Evolutionary conservation across 345 rosid genomes (phyloP).

Genomic region (Sisymbrium irio): DNA sequence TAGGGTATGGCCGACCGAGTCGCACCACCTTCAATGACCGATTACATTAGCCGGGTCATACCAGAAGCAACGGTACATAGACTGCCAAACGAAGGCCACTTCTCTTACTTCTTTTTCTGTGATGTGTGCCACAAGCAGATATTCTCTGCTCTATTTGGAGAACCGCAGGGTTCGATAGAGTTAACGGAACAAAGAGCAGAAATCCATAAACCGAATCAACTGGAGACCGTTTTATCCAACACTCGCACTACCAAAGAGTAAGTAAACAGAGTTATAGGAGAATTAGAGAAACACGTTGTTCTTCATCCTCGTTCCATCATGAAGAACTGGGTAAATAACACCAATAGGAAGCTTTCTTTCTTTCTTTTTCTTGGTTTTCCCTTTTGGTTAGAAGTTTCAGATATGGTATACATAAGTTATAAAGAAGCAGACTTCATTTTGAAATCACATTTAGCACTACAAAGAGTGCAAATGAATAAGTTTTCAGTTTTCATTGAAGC

Average conservation of each 20-base stretch:
- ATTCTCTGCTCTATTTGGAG: conserved; percentile 67
- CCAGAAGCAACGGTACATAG: conserved; percentile 61
- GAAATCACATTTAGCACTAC: conserved; percentile 13
- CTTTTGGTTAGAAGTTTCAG: conserved; percentile 1
- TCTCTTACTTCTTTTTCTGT: conserved; percentile 75
- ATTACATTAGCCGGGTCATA: conserved; percentile 71
- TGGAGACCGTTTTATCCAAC: neutral
- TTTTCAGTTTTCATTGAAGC: too few relatives aligned
- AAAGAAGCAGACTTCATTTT: neutral
- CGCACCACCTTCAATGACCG: conserved; percentile 57
- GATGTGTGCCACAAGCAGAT: conserved; percentile 76
- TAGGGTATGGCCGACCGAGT: conserved; percentile 81
- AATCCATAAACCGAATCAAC: conserved; percentile 4
- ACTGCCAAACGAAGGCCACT: conserved; percentile 83
- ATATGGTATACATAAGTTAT: conserved; percentile 18
- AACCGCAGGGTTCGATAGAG: conserved; percentile 57
- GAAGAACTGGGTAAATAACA: conserved; percentile 30
- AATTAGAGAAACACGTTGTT: conserved; percentile 22
- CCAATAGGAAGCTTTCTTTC: conserved; percentile 15
- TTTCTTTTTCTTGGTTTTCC: neutral
- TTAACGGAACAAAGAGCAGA: conserved; percentile 31
- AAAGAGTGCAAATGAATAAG: conserved; percentile 12
- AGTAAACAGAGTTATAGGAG: conserved; percentile 17
- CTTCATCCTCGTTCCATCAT: conserved; percentile 9
- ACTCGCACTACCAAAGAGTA: conserved; percentile 29